phyloP scores from a whole-genome alignment of 2,329 filamentous ascomycete genomes.

The Alternaria arbusti region DNA sequence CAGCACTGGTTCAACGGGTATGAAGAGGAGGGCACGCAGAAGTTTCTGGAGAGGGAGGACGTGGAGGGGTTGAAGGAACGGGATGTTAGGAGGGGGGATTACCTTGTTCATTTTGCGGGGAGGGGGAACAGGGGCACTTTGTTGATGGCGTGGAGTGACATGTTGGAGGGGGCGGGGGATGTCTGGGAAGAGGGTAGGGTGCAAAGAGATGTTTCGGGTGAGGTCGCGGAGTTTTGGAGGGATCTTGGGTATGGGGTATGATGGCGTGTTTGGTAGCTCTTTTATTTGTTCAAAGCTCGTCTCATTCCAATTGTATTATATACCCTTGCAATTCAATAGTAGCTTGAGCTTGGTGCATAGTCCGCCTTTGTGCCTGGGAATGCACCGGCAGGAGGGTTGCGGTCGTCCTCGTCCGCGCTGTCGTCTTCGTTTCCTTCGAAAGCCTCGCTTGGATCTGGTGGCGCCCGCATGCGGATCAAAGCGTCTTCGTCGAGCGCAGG shows the following conservation, averaged over 20 bases:
- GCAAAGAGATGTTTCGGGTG: slow-evolving; percentile 32
- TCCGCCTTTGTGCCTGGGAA: slow-evolving; percentile 46
- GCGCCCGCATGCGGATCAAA: slow-evolving; percentile 65
- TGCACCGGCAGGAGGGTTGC: slow-evolving; percentile 38
- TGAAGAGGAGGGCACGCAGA: slow-evolving; percentile 34
- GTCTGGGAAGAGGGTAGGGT: slow-evolving; percentile 32
- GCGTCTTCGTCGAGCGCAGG: slow-evolving; percentile 69
- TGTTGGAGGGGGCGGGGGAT: slow-evolving; percentile 19
- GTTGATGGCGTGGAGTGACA: slow-evolving; percentile 45
- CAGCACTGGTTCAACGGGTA: slow-evolving; percentile 56
- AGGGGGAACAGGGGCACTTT: slow-evolving; percentile 40
- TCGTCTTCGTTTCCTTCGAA: slow-evolving; percentile 47
- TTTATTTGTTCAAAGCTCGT: not conserved
- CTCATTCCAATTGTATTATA: not conserved
- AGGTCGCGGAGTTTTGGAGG: slow-evolving; percentile 32
- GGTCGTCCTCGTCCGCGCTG: slow-evolving; percentile 45
- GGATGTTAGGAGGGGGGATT: slow-evolving; percentile 50
- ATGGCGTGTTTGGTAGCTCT: not conserved
- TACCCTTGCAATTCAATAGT: slow-evolving; percentile 33
- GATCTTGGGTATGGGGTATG: not conserved
- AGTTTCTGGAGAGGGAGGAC: slow-evolving; percentile 29
- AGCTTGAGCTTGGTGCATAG: slow-evolving; percentile 37
- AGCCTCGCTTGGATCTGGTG: slow-evolving; percentile 57
- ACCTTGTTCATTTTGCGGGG: slow-evolving; percentile 54
- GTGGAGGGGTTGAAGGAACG: slow-evolving; percentile 45